These are phyloP conservation scores for Aspergillus campestris DNA, from an alignment of 495 filamentous ascomycete genomes.

Conservation along the genomic window DNA sequence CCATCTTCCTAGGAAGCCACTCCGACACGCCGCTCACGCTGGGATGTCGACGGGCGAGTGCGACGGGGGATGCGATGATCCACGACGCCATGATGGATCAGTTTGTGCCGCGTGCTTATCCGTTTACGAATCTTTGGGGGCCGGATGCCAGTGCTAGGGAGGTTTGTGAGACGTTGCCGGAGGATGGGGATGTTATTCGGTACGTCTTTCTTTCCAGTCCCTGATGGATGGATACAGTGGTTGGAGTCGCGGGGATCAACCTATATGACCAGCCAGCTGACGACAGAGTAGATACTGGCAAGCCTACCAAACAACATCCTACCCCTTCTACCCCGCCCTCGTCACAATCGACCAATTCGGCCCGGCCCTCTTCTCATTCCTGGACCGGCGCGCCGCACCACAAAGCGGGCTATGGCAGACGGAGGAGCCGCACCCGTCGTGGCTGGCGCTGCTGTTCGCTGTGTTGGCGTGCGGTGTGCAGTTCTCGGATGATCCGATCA, in stretches of 20 bases:
- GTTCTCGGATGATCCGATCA: conserved; percentile 54
- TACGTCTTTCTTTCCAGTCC: conserved; percentile 3
- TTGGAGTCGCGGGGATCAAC: too few species aligned
- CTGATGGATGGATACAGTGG: neutral
- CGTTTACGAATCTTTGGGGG: conserved; percentile 19
- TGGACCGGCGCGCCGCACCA: conserved; percentile 8
- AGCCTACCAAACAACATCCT: conserved; percentile 10
- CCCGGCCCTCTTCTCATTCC: conserved; percentile 11
- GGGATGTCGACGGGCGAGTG: conserved; percentile 11
- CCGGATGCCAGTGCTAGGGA: conserved; percentile 9
- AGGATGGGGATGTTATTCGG: conserved; percentile 19
- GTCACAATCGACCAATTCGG: conserved; percentile 13
- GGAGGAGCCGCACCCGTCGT: conserved; percentile 7
- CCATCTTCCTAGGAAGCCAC: conserved; percentile 17
- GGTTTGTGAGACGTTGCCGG: conserved; percentile 18
- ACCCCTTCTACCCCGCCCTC: conserved; percentile 18
- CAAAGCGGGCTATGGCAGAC: neutral
- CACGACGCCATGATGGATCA: conserved; percentile 12
- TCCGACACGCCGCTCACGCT: conserved; percentile 13
- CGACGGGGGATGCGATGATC: conserved; percentile 4
- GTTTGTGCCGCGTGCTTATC: conserved; percentile 16
- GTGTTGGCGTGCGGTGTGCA: conserved; percentile 66
- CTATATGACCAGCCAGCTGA: too few species aligned
- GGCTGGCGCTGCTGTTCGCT: conserved; percentile 47
- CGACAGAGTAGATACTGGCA: conserved; percentile 25